These are phyloP conservation scores for Catunica adiposa DNA, from an alignment of 2,329 filamentous ascomycete species.

Conservation along the genomic window DNA sequence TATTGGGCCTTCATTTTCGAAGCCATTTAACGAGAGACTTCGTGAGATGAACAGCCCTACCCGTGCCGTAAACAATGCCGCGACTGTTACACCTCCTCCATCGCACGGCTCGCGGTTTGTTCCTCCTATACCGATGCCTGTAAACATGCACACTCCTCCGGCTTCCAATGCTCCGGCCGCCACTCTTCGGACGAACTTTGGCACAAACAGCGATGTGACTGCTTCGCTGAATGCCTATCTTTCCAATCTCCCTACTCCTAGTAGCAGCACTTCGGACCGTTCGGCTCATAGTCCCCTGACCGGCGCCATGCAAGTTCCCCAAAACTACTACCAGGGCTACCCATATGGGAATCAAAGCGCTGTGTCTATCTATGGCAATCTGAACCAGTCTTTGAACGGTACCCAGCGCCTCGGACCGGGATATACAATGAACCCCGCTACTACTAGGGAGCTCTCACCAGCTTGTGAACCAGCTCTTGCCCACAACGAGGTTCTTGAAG, in stretches of 20 bases:
- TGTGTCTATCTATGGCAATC: background rate
- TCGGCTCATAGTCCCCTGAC: background rate
- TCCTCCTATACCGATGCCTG: constrained; percentile 7
- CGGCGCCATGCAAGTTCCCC: background rate
- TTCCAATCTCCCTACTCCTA: constrained; percentile 22
- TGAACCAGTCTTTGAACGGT: background rate
- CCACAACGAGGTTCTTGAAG: constrained; percentile 6
- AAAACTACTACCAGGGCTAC: background rate
- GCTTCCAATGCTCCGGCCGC: constrained; percentile 25
- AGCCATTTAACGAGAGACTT: constrained; percentile 9
- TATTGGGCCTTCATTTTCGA: constrained; percentile 8
- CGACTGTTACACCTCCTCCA: constrained; percentile 9
- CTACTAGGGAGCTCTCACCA: background rate
- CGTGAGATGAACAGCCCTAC: constrained; percentile 6
- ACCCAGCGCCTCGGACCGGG: constrained; percentile 7
- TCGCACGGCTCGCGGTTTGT: background rate
- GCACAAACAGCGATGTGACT: background rate
- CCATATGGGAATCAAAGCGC: background rate
- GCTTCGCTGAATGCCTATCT: constrained; percentile 26
- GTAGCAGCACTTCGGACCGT: background rate
- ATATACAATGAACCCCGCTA: background rate
- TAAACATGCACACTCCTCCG: constrained; percentile 9
- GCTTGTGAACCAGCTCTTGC: background rate
- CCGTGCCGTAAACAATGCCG: background rate
- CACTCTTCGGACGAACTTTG: constrained; percentile 22